These are phyloP conservation scores for Saturnispora galanensis DNA, from an alignment of 805 yeast genomes.

Conservation along the genomic window DNA sequence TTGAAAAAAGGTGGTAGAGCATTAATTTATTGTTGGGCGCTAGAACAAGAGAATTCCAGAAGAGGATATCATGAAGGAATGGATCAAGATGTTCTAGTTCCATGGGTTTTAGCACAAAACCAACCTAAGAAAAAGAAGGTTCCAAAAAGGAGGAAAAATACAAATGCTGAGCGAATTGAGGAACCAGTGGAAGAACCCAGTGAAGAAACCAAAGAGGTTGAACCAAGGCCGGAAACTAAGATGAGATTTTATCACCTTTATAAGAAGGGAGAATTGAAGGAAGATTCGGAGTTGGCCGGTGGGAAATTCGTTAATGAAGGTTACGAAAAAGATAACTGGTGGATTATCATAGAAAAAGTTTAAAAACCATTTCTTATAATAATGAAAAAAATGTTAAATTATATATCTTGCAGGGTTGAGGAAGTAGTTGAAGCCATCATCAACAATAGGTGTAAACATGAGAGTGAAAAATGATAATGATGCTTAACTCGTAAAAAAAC, in stretches of 20 bases:
- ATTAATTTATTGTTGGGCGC: constrained; percentile 90
- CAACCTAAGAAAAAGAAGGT: constrained; percentile 28
- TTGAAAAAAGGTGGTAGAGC: constrained; percentile 56
- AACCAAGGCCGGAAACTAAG: constrained; percentile 37
- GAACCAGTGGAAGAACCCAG: constrained; percentile 19
- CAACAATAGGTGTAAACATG: neutral
- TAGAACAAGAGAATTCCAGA: constrained; percentile 80
- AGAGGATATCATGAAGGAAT: constrained; percentile 88
- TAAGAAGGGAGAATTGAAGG: constrained; percentile 69
- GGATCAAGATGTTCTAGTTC: constrained; percentile 90
- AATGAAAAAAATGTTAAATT: neutral
- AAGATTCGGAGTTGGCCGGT: constrained; percentile 64
- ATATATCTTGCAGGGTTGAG: too few species aligned
- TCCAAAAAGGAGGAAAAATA: constrained; percentile 6
- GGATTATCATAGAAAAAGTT: constrained; percentile 43
- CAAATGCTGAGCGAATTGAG: neutral
- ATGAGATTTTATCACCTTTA: constrained; percentile 87
- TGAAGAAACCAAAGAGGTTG: constrained; percentile 12
- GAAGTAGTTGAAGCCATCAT: constrained; percentile 6
- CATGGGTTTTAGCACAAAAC: constrained; percentile 74
- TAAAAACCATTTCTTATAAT: constrained; percentile 7
- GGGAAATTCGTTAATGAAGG: constrained; percentile 60
- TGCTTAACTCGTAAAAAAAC: neutral
- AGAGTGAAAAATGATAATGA: constrained; percentile 6
- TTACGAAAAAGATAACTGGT: constrained; percentile 94